These are phyloP conservation scores for Exophiala alcalophila DNA, from an alignment of 2,329 filamentous ascomycete genomes.

Conservation along the genomic window DNA sequence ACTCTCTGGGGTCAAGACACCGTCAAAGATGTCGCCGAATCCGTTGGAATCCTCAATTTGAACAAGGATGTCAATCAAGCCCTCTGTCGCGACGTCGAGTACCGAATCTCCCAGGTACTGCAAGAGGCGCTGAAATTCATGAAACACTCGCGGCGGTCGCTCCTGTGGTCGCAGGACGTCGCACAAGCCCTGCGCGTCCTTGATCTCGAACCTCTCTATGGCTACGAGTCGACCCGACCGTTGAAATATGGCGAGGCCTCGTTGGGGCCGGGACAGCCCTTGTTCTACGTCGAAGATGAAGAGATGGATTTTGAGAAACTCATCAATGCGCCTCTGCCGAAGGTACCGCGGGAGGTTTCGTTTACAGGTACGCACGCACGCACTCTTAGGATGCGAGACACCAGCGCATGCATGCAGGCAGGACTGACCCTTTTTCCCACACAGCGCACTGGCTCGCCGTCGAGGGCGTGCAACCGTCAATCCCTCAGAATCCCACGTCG, in stretches of 20 bases:
- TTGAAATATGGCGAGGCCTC: slow-evolving; percentile 91
- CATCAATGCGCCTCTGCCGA: slow-evolving; percentile 92
- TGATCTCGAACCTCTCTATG: slow-evolving; percentile 75
- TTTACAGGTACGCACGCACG: slow-evolving; percentile 67
- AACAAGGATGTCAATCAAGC: slow-evolving; percentile 83
- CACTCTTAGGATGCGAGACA: background rate
- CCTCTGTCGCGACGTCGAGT: slow-evolving; percentile 91
- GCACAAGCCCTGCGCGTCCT: slow-evolving; percentile 79
- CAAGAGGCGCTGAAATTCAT: slow-evolving; percentile 95
- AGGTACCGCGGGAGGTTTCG: slow-evolving; percentile 86
- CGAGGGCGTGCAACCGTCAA: slow-evolving; percentile 93
- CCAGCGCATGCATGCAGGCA: background rate
- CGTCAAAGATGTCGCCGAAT: slow-evolving; percentile 92
- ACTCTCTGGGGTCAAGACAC: slow-evolving; percentile 94
- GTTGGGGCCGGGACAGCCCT: slow-evolving; percentile 84
- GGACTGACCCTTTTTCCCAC: background rate
- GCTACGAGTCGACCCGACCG: slow-evolving; percentile 88
- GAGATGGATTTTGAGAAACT: slow-evolving; percentile 99
- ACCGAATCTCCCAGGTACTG: slow-evolving; percentile 86
- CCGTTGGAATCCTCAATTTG: slow-evolving; percentile 78
- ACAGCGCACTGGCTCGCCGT: slow-evolving; percentile 94
- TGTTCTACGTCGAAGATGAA: slow-evolving; percentile 97
- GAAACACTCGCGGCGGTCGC: slow-evolving; percentile 83
- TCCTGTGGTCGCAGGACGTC: slow-evolving; percentile 84
- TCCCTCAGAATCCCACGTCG: slow-evolving; percentile 90